Evolutionary conservation across 179 eudicot genomes (phyloP).

Genomic region (Spinacia oleracea): DNA sequence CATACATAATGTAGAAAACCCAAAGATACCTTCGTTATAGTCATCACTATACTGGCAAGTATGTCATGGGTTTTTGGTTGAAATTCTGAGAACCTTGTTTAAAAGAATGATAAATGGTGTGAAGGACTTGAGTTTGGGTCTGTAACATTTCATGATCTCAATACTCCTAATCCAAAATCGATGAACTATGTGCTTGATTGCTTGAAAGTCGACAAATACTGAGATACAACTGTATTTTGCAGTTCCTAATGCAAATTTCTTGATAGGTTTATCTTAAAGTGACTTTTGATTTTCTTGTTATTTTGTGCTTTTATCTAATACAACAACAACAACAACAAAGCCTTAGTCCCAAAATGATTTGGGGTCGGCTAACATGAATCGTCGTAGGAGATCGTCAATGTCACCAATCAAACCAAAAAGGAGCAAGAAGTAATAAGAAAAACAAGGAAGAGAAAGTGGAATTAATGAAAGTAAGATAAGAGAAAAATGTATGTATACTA

Average conservation of each 20-base stretch:
- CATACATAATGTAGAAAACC: slow-evolving; percentile 1
- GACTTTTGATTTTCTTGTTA: too few relatives aligned
- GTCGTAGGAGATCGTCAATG: too few relatives aligned
- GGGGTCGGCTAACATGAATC: too few relatives aligned
- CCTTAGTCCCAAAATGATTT: too few relatives aligned
- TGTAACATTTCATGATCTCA: too few relatives aligned
- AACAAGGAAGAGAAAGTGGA: too few relatives aligned
- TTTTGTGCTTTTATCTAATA: too few relatives aligned
- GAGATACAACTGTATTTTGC: not conserved
- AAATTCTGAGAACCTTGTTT: not conserved
- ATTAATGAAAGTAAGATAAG: too few relatives aligned
- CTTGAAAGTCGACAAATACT: not conserved
- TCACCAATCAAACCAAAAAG: too few relatives aligned
- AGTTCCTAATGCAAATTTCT: not conserved
- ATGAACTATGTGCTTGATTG: not conserved
- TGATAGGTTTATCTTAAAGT: not conserved
- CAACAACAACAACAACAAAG: too few relatives aligned
- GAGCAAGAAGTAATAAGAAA: too few relatives aligned
- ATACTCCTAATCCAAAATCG: not conserved
- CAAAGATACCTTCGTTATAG: not conserved
- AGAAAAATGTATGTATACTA: too few relatives aligned
- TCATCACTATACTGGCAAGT: not conserved
- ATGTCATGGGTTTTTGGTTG: not conserved
- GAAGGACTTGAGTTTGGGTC: not conserved
- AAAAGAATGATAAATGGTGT: not conserved